Evolutionary conservation across 805 yeast genomes (phyloP), one percentile per base, ranked within the genome.

Genomic region (Starmerella potacharoeniae): DNA sequence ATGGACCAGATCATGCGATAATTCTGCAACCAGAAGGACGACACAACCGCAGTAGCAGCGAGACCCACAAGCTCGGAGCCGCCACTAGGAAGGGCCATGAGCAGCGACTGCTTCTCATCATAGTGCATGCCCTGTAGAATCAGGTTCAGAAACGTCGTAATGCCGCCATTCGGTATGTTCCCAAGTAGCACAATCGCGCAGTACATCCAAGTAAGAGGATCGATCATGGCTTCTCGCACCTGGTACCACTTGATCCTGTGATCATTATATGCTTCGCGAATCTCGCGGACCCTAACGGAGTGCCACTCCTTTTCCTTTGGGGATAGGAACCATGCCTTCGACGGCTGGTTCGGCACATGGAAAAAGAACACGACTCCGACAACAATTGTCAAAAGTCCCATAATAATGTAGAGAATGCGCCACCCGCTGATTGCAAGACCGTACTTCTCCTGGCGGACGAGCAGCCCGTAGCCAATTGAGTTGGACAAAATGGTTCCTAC

Each of bases 281-380:
- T 80, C 22, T 60, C 62, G 60, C 81, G 76, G 58, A 77, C 78
- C 60, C 82, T 73, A 65, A 74, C 78, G 39, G 79, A 78, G 44
- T 76, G 75, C 64, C 73, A 66, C 17, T 68, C 60, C 60, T 70
- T 75, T 63, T 78, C 84, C 54, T 73, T 72, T 16, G 71, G 74
- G 13, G 56, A 63, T 46, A 66, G 69, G 61, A 64, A 67, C 59
- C 62, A 52, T 6, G 69, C 69, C 13, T 60, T 54, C 16, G 71
- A 69, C 42, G 87, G 86, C 37, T 71, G 66, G 59, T 79, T 81
- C n/a, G 86, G 86, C 50, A 83, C 63, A 65, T 77, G 78, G 53
- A 78, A 59, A 44, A 67, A 66, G 56, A 80, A 71, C 10, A 74
- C 52, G 11, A 76, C 52, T 6, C 84, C 85, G n/a, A 79, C 62